Base-by-base conservation (phyloP, 176 grass and related monocot species). In the Musa itinerans region DNA sequence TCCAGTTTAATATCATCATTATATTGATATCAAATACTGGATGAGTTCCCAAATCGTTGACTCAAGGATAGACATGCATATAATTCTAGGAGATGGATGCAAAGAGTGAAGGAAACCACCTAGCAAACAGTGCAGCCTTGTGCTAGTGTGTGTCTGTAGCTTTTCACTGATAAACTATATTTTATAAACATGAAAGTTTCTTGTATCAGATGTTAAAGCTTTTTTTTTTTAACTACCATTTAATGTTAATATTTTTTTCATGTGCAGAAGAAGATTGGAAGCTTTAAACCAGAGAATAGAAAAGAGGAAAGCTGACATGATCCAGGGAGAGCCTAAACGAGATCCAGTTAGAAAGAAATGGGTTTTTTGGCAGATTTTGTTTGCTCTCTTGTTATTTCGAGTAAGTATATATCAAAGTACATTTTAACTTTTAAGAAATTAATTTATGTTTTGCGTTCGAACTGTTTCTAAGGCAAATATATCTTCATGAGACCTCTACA, bases 261-360 rank as follows among this genome's bases (percentile, higher is more conserved):
- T 50, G 69, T 76, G 67, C 75, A 99, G 90, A 66, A 91, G 90
- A 83, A 87, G 95, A 64, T 73, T 92, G 57, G 95, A 89, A 84
- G 88, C 90, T 12, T 70, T 98, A 58, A 98, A 91, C 70, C 55
- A 48, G 75, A 90, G 88, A 24, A 89, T 99, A 49, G 51, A 11
- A 78, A 87, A 86, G 87, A 86, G 81, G 52, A 71, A 72, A 53
- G 68, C 49, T 67, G 77, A 78, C 48, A 67, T 62, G 75, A 57
- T 70, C 19, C 73, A 68, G 83, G 53, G 53, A 73, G 76, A 72
- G 61, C 26, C 24, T 68, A 72, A 83, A 83, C 16, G 24, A 68
- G 52, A 72, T 54, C 21, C 25, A 53, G 29, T 20, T 53, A 73
- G 71, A 54, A 83, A 83, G 81, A 87, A 74, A 77, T 83, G 81